Evolutionary conservation across 768 basidiomycete genomes (phyloP).

Genomic region (Boletus sensibilis): DNA sequence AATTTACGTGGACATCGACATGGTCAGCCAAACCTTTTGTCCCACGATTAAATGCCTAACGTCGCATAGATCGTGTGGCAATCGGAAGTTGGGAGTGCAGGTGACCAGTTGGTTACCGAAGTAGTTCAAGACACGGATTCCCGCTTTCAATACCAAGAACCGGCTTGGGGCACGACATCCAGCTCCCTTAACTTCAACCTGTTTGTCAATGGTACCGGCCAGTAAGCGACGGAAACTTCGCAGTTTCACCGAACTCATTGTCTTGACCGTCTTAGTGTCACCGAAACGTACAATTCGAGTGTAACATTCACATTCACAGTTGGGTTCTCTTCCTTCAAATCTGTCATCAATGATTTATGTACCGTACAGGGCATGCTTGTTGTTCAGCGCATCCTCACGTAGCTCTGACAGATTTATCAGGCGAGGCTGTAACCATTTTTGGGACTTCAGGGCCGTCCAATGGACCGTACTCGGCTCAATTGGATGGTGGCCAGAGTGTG

Average conservation of each 20-base stretch:
- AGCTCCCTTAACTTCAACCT: conserved; percentile 33
- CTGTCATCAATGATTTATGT: conserved; percentile 3
- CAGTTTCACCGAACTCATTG: neutral
- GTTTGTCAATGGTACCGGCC: conserved; percentile 45
- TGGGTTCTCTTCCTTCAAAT: conserved; percentile 7
- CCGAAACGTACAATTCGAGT: conserved; percentile 34
- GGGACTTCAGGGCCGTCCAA: conserved; percentile 41
- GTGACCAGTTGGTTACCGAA: conserved; percentile 16
- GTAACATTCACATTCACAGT: conserved; percentile 43
- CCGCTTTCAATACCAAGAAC: conserved; percentile 39
- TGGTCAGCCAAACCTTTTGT: conserved; percentile 23
- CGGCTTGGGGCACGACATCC: conserved; percentile 36
- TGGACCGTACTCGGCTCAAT: conserved; percentile 35
- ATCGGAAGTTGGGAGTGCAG: conserved; percentile 23
- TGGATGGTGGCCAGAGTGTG: conserved; percentile 34
- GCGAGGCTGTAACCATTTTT: conserved; percentile 44
- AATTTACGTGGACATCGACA: conserved; percentile 49
- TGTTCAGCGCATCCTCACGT: neutral
- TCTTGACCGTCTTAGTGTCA: conserved; percentile 29
- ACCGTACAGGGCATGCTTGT: conserved; percentile 21
- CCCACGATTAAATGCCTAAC: neutral
- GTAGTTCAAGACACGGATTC: conserved; percentile 38
- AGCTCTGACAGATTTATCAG: conserved; percentile 22
- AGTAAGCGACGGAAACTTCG: conserved; percentile 26
- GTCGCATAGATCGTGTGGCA: conserved; percentile 29